Percentiles rank a stretch among this genome's conserved stretches.
phyloP scores from a whole-genome alignment of 23 red algal species.

The Chondrus crispus region DNA sequence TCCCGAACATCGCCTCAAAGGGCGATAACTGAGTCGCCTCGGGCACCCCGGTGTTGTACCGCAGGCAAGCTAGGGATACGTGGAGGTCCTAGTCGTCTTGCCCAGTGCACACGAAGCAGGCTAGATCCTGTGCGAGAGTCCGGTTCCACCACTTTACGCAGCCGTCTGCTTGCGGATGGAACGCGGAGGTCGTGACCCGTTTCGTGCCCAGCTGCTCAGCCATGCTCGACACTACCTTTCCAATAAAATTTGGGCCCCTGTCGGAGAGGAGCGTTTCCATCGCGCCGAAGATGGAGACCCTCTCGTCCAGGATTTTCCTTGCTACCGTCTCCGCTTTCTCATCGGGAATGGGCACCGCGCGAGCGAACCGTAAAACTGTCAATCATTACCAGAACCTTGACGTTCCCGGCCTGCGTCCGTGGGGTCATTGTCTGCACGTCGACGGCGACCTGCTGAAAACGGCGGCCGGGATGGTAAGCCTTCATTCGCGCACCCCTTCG shows the following conservation, averaged over 20 bases:
- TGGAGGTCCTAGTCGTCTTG: not conserved
- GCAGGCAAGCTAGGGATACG: not conserved
- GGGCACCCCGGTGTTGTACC: not conserved
- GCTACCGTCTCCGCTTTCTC: conserved; percentile 16
- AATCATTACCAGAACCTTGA: not conserved
- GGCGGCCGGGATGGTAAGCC: not conserved
- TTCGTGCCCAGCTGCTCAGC: not conserved
- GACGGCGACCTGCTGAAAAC: not conserved
- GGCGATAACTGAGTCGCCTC: not conserved
- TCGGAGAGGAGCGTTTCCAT: not conserved
- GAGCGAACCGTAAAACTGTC: not conserved
- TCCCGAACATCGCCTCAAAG: conserved; percentile 6
- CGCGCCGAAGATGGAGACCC: conserved; percentile 11
- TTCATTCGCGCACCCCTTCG: not conserved
- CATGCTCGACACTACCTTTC: not conserved
- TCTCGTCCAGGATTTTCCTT: not conserved
- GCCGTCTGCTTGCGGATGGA: conserved; percentile 11
- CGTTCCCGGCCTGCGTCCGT: not conserved
- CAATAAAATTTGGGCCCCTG: not conserved
- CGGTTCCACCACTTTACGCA: not conserved
- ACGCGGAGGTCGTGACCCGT: not conserved
- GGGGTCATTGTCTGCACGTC: not conserved
- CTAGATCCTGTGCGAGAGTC: conserved; percentile 18
- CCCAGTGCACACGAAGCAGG: not conserved
- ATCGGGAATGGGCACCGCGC: not conserved